Evolutionary conservation across 2,329 filamentous ascomycete genomes (phyloP), one percentile per base, ranked within the genome.

Genomic region (Xylaria sp.): DNA sequence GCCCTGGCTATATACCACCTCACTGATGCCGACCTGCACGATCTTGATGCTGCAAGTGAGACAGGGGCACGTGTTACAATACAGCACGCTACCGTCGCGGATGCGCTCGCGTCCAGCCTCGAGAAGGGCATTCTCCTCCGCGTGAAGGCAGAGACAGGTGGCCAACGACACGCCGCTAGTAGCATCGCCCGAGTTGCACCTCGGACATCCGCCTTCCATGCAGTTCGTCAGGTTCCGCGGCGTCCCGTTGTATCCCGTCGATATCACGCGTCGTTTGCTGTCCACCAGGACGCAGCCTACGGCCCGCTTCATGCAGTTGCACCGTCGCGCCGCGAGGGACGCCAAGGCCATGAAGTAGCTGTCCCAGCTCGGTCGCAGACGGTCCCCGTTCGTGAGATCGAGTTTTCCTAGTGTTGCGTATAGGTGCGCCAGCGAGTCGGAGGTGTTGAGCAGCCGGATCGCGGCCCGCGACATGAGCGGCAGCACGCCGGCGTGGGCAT

Each of bases 11-110:
- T 97, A 99, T 16, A 99, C 94, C 16, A 99, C 96, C 84, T 99
- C 96, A 50, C 88, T 90, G 73, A 99, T 97, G 21, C 96, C 96
- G 8, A 98, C 93, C 82, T 99, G 96, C 25, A 93, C 93, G 77
- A 99, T 98, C 84, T 99, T 99, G 84, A 99, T 97, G 76, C 93
- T 97, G 81, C 96, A 99, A 2, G 96, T 99, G 79, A 99, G 84
- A 79, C 96, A 99, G 3, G 96, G 96, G 80, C 96, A 99, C 73
- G 94, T 98, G 78, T 98, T 93, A 81, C 94, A 98, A 82, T 98
- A 99, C 29, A 99, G 83, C 59, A 93, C 92, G 44, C 92, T 89
- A 4, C 91, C 92, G 64, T 93, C 91, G 23, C 93, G 86, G 73
- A 99, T 93, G 66, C 96, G 87, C 81, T 98, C 96, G 74, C 96